Percentiles rank a stretch among this genome's conserved stretches.
Conservation (phyloP, 2,329 filamentous ascomycete species). For the Corynespora cassiicola region DNA sequence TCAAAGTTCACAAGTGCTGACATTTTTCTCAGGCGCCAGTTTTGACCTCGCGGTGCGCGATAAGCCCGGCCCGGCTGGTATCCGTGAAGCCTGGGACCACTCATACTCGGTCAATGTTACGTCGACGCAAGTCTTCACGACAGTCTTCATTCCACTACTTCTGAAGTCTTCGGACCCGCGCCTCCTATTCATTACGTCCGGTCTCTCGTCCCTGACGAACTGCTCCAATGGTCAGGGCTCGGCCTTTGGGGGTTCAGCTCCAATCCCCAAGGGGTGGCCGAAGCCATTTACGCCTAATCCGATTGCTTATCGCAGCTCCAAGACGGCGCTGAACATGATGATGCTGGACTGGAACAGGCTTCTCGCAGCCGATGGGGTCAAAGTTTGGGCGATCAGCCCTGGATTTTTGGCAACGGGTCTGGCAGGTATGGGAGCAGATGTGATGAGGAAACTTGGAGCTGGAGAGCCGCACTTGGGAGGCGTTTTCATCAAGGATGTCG, state of each 20-base stretch:
- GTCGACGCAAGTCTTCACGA: conserved; percentile 47
- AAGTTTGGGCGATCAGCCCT: conserved; percentile 55
- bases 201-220: conserved; percentile 48
- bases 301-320: conserved; percentile 50
- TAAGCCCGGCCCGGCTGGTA: conserved; percentile 27
- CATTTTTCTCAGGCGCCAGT: conserved; percentile 45
- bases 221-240: conserved; percentile 30
- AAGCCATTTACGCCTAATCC: conserved; percentile 40
- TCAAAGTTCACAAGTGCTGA: conserved; percentile 53
- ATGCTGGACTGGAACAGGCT: conserved; percentile 55
- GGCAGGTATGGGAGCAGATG: conserved; percentile 40
- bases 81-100: conserved; percentile 46
- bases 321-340: conserved; percentile 58
- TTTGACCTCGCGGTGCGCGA: conserved; percentile 49
- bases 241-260: conserved; percentile 26
- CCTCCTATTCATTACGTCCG: conserved; percentile 49
- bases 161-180: conserved; percentile 42
- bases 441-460: conserved; percentile 47
- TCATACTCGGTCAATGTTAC: conserved; percentile 48
- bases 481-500: conserved; percentile 45
- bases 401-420: conserved; percentile 56
- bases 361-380: conserved; percentile 54
- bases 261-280: conserved; percentile 54
- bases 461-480: conserved; percentile 45
- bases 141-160: conserved; percentile 44